Evolutionary conservation across 495 filamentous ascomycete species (phyloP).

Genomic region (Penicillium atrosanguineum): DNA sequence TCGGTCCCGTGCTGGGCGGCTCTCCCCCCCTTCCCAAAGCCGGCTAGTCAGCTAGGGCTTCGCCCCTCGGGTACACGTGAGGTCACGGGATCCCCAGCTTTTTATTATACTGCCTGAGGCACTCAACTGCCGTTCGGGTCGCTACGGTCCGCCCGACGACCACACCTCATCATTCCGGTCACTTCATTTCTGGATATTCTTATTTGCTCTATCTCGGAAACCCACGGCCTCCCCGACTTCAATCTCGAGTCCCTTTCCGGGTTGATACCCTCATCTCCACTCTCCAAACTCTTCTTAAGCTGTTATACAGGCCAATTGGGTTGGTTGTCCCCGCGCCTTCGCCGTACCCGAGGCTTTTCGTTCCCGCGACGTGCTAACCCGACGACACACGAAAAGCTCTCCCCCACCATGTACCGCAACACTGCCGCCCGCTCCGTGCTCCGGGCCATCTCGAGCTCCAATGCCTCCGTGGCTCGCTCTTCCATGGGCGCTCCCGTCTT

Average conservation of each 20-base stretch:
- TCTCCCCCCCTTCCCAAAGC: slow-evolving; percentile 2
- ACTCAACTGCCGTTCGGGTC: slow-evolving; percentile 26
- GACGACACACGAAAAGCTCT: slow-evolving; percentile 38
- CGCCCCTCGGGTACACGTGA: slow-evolving; percentile 21
- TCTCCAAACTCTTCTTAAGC: slow-evolving; percentile 22
- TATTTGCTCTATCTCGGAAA: slow-evolving; percentile 36
- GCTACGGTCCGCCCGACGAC: slow-evolving; percentile 31
- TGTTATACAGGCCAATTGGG: slow-evolving; percentile 39
- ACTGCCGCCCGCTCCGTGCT: slow-evolving; percentile 46
- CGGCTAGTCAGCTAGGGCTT: slow-evolving; percentile 23
- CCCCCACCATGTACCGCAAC: slow-evolving; percentile 49
- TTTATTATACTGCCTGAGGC: slow-evolving; percentile 28
- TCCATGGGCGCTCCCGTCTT: slow-evolving; percentile 41
- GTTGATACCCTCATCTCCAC: slow-evolving; percentile 40
- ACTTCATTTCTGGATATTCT: slow-evolving; percentile 37
- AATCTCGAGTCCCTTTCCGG: slow-evolving; percentile 32
- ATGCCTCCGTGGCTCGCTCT: slow-evolving; percentile 46
- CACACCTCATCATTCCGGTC: slow-evolving; percentile 42
- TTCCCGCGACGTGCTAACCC: slow-evolving; percentile 30
- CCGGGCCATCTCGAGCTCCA: slow-evolving; percentile 47
- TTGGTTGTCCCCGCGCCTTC: slow-evolving; percentile 15
- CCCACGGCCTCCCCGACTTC: slow-evolving; percentile 33
- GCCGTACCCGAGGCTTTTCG: slow-evolving; percentile 37
- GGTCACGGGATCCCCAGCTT: slow-evolving; percentile 11
- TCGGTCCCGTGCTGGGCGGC: slow-evolving; percentile 24